Conservation (phyloP, 306 rosid species). For the Fagus crenata region DNA sequence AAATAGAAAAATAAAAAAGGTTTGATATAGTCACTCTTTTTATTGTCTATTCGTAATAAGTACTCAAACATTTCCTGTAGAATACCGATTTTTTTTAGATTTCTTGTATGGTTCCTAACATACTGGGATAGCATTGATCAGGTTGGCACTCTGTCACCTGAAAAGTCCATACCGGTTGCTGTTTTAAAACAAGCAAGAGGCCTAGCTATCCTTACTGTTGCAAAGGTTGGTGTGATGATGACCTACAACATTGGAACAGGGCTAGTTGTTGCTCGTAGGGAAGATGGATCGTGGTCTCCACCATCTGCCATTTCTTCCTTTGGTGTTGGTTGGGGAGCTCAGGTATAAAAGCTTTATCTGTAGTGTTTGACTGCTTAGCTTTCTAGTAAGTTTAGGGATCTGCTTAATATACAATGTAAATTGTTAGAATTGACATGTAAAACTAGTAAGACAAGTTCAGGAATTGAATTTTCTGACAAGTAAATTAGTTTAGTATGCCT, state of each 20-base stretch:
- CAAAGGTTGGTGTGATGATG: slow-evolving; percentile 26
- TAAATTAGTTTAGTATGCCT: neutral
- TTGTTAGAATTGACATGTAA: neutral
- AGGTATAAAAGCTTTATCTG: slow-evolving; percentile 4
- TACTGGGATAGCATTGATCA: slow-evolving; percentile 3
- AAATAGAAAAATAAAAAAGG: neutral
- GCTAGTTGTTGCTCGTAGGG: slow-evolving; percentile 22
- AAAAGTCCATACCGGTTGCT: slow-evolving; percentile 26
- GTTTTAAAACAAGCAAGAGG: slow-evolving; percentile 26
- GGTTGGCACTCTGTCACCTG: slow-evolving; percentile 23
- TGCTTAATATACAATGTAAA: neutral
- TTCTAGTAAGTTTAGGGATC: neutral
- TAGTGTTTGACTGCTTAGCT: neutral
- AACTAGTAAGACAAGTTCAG: neutral
- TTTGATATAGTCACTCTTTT: neutral
- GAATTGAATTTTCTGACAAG: neutral
- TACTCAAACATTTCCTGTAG: neutral
- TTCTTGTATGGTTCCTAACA: neutral
- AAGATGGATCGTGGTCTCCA: slow-evolving; percentile 32
- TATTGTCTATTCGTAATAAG: neutral
- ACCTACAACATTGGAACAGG: slow-evolving; percentile 29
- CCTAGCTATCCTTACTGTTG: slow-evolving; percentile 27
- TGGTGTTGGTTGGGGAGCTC: slow-evolving; percentile 31
- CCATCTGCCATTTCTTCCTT: slow-evolving; percentile 31
- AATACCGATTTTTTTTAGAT: neutral